Evolutionary conservation across 2,329 filamentous ascomycete species (phyloP).

Genomic region (Calcarisporium arbuscula): DNA sequence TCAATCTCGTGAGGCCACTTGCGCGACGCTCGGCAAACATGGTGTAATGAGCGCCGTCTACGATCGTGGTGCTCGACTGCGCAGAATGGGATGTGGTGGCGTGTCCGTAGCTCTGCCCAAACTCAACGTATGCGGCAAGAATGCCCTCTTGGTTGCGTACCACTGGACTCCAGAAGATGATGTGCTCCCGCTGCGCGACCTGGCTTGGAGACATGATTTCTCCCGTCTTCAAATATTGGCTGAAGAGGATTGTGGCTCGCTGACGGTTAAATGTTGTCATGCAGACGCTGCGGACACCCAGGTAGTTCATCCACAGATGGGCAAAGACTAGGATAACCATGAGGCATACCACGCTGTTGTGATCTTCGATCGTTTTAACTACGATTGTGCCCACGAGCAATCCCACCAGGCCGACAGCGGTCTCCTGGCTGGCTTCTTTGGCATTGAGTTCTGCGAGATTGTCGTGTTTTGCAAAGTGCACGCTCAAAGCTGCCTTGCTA

Average conservation of each 20-base stretch:
- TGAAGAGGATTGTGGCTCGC: conserved; percentile 72
- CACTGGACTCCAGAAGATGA: conserved; percentile 43
- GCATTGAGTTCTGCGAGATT: conserved; percentile 93
- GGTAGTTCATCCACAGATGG: conserved; percentile 81
- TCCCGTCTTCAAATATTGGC: conserved; percentile 43
- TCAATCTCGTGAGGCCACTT: conserved; percentile 22
- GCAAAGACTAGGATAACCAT: conserved; percentile 66
- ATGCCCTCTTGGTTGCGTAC: conserved; percentile 21
- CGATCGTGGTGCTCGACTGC: conserved; percentile 15
- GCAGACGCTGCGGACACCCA: conserved; percentile 74
- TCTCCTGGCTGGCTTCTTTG: conserved; percentile 93
- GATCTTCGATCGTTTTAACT: conserved; percentile 67
- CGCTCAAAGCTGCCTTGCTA: conserved; percentile 83
- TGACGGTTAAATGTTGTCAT: conserved; percentile 84
- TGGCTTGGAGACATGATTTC: conserved; percentile 56
- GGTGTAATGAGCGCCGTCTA: conserved; percentile 23
- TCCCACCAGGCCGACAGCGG: conserved; percentile 79
- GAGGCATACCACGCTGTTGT: conserved; percentile 64
- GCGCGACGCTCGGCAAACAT: conserved; percentile 20
- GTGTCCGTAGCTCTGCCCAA: conserved; percentile 34
- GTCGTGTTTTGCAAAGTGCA: conserved; percentile 81
- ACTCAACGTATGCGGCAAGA: conserved; percentile 30
- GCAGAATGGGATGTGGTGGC: conserved; percentile 17
- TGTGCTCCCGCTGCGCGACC: conserved; percentile 57
- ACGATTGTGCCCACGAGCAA: conserved; percentile 80